Base-by-base conservation (phyloP, 306 rosid species). In the Luffa acutangula region DNA sequence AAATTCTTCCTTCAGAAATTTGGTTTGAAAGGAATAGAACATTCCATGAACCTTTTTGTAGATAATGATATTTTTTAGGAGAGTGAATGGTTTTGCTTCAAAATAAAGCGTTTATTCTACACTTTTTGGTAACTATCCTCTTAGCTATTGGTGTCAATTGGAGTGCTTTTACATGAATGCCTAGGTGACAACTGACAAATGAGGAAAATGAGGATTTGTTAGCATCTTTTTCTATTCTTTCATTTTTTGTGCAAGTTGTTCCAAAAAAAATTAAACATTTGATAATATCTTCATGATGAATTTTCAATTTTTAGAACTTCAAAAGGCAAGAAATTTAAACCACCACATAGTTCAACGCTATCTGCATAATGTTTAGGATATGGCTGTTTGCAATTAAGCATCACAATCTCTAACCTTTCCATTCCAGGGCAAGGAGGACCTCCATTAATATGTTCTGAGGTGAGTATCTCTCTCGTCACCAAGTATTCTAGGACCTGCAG, bases 341-440 rank as follows among this genome's bases (percentile, higher is more conserved):
- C 14, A 72, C 59, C 25, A 20, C 57, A 51, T 74, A 52, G 8
- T 33, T 51, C 31, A 51, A n/a, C 33, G 5, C 17, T 36, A 75
- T 9, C 48, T 8, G 20, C 49, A 52, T 13, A 49, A 49, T 73
- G 31, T 31, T 46, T 49, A 48, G 46, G 48, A 75, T 6, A 49
- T 39, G 45, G 17, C 8, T 20, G 9, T 15, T 17, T 52, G 58
- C 45, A 75, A 75, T 34, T 31, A 75, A 33, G 64, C 78, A 79
- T 56, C 77, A 76, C 64, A 81, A 57, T 78, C 65, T 79, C 89
- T 83, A 42, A 96, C 99, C 99, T 96, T 90, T 96, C 99, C 99
- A 96, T 93, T 89, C 97, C 97, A 20, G 66, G 89, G 77, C 93
- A 89, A 58, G 98, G 99, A 79, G 99, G 96, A 75, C 93, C 97